Evolutionary conservation across 1,139 yeast genomes (phyloP), one percentile per base, ranked within the genome.

Genomic region (Pichia norvegensis): DNA sequence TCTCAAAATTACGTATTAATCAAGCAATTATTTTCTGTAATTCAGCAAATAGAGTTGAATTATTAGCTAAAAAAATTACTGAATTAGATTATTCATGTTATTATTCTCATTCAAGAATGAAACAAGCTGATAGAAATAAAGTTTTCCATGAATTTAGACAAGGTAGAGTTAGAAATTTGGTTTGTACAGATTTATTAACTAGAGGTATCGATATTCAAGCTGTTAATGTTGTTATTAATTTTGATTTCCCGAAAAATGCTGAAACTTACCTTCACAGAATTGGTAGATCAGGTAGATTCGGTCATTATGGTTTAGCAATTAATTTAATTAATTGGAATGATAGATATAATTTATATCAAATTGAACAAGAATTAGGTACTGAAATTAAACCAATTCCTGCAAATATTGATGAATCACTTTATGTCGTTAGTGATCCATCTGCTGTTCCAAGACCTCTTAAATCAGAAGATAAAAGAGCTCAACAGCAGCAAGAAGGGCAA

Each of bases 141-240:
- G 98, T 92, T 13, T 94, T 92, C 77, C 98, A 92, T 64, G 98
- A 92, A 65, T 94, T 92, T 67, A 85, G 98, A 74, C 95, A 88
- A 67, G 98, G 98, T 45, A 90, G 87, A 65, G 96, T 94, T 61
- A 85, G 98, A 71, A 92, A 94, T 62, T 76, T 92, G 61, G 98
- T 92, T 36, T 92, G 98, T 69, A 86, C 97, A 0, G 98, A 94
- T 70, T 75, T 92, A 55, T 77, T 94, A 57, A 92, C 98, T 35
- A 86, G 98, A 76, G 98, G 98, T 79, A 92, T 92, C 59, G 99
- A 92, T 74, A 92, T 92, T 59, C 98, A 94, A 68, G 97, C 97
- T 13, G 99, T 92, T 54, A 94, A 94, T 62, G 98, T 92, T 42
- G 98, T 92, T 47, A 86, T 92, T 60, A 92, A 92, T 69, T 94